phyloP scores from a whole-genome alignment of 2,329 filamentous ascomycete species.

The Lanzia echinophila region DNA sequence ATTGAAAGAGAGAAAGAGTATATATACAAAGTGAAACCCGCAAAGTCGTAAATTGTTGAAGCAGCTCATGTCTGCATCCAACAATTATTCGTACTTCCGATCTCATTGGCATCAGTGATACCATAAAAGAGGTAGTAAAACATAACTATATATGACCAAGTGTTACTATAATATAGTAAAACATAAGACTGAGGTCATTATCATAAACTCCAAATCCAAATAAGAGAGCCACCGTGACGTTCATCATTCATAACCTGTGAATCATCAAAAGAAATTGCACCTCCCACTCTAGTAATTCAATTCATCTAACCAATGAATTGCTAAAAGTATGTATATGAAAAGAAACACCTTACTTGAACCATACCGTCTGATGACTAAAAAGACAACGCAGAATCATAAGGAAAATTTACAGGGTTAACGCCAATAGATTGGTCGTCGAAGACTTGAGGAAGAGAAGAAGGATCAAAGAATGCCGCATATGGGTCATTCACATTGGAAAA shows the following conservation, averaged over 20 bases:
- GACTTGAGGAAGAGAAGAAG: slow-evolving; percentile 15
- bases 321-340: slow-evolving; percentile 1
- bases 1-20: no score
- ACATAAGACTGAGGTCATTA: background rate
- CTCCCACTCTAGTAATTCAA: slow-evolving; percentile 7
- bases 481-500: slow-evolving; percentile 15
- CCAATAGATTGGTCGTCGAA: slow-evolving; percentile 18
- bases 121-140: no score
- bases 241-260: background rate
- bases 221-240: background rate
- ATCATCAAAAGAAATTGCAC: background rate
- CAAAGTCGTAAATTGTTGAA: no score
- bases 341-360: slow-evolving; percentile 14
- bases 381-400: slow-evolving; percentile 12
- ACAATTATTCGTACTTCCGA: no score
- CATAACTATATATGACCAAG: background rate
- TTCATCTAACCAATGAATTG: slow-evolving; percentile 8
- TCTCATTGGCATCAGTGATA: no score
- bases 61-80: no score
- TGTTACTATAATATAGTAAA: background rate
- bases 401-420: slow-evolving; percentile 16
- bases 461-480: slow-evolving; percentile 18
- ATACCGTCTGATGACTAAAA: slow-evolving; percentile 10
- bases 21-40: no score
- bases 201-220: background rate